phyloP scores from a whole-genome alignment of 1,284 basidiomycete genomes.

The Gastroboletus turbinatus region DNA sequence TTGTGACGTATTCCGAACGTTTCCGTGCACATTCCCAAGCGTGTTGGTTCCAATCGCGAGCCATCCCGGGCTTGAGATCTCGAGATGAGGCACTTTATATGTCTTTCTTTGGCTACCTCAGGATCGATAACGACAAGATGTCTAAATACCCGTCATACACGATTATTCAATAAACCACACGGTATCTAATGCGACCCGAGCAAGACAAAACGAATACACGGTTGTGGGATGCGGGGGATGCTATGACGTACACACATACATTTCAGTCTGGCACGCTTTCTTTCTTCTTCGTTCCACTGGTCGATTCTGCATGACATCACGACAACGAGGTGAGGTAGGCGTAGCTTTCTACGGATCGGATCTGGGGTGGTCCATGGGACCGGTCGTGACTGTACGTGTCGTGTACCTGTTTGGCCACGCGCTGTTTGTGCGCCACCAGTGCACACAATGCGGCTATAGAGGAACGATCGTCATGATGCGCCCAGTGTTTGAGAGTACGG shows the following conservation, averaged over 20 bases:
- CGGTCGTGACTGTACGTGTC: slow-evolving; percentile 7
- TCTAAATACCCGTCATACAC: neutral
- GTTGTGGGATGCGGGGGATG: neutral
- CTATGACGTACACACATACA: slow-evolving; percentile 12
- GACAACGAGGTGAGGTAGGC: slow-evolving; percentile 23
- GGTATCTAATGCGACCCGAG: slow-evolving; percentile 7
- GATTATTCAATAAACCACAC: slow-evolving; percentile 1
- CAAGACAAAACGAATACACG: slow-evolving; percentile 4
- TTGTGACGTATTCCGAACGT: neutral
- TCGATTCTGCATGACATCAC: slow-evolving; percentile 9
- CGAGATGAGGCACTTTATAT: neutral
- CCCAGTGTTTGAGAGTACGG: neutral
- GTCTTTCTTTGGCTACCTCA: neutral
- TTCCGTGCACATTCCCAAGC: neutral
- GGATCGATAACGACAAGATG: neutral
- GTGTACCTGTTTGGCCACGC: slow-evolving; percentile 10
- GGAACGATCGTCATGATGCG: slow-evolving; percentile 5
- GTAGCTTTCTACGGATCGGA: slow-evolving; percentile 10
- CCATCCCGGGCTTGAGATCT: no score
- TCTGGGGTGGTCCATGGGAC: slow-evolving; percentile 7
- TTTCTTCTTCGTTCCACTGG: neutral
- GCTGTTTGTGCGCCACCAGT: slow-evolving; percentile 39
- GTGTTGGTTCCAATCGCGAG: no score
- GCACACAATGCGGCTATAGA: slow-evolving; percentile 72
- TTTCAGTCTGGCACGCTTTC: neutral